phyloP scores from a whole-genome alignment of 257 asterid species.

The Henckelia pumila region DNA sequence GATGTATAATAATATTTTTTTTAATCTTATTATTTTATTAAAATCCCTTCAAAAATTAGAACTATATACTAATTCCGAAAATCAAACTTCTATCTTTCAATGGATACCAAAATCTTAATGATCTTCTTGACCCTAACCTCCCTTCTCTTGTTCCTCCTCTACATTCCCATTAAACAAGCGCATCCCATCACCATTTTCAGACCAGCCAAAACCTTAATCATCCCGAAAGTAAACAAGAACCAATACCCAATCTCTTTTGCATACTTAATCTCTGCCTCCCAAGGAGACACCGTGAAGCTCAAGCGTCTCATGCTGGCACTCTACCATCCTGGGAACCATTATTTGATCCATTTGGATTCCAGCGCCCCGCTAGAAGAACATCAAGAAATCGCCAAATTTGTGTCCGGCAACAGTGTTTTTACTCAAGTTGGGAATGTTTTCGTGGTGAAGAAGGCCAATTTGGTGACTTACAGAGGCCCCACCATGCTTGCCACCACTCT shows the following conservation, averaged over 20 bases:
- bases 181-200: slow-evolving; percentile 48
- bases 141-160: slow-evolving; percentile 46
- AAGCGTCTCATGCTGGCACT: slow-evolving; percentile 67
- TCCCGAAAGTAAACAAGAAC: slow-evolving; percentile 36
- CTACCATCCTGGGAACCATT: slow-evolving; percentile 77
- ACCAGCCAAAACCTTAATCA: slow-evolving; percentile 41
- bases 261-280: slow-evolving; percentile 81
- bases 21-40: too few species aligned
- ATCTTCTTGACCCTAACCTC: slow-evolving; percentile 53
- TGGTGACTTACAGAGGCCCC: slow-evolving; percentile 89
- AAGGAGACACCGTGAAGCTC: slow-evolving; percentile 69
- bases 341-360: slow-evolving; percentile 69
- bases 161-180: slow-evolving; percentile 44
- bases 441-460: slow-evolving; percentile 62
- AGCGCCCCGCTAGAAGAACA: slow-evolving; percentile 66
- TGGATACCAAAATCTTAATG: slow-evolving; percentile 53
- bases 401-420: slow-evolving; percentile 48
- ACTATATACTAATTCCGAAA: too few species aligned
- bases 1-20: too few species aligned
- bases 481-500: slow-evolving; percentile 89
- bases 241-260: slow-evolving; percentile 75
- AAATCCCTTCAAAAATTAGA: too few species aligned
- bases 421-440: slow-evolving; percentile 68
- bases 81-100: slow-evolving; percentile 20
- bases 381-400: slow-evolving; percentile 59